Evolutionary conservation across 768 basidiomycete genomes (phyloP), one percentile per base, ranked within the genome.

Genomic region (Mycena amicta): DNA sequence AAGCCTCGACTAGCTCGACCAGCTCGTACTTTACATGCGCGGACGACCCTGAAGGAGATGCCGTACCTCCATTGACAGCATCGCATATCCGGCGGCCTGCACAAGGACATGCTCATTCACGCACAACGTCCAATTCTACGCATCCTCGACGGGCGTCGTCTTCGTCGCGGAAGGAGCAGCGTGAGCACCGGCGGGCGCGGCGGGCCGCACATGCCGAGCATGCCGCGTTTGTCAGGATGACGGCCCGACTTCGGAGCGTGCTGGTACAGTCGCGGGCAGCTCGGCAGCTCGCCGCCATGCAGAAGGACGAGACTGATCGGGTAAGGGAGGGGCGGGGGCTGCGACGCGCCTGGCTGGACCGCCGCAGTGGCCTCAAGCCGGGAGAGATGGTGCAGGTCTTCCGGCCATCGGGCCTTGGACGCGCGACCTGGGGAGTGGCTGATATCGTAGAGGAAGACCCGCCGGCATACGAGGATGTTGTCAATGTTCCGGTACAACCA

Each of bases 1-100:
- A 60, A 2, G 27, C 25, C 22, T 60, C 55, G 18, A 30, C 40
- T 18, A 60, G 56, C 58, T 40, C 58, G 27, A 60, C 51, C 20
- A 63, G 62, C 41, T 59, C 58, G 41, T 64, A 64, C 52, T 60
- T 64, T 33, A 64, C 55, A 4, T 64, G 62, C 27, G 40, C 43
- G 22, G 62, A 59, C 40, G 47, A 54, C 28, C 22, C 29, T 22
- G 41, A 47, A 43, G 50, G 22, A 23, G 43, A 28, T 2, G 27
- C 29, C 18, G 51, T 49, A 28, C 27, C 27, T 39, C 8, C 16
- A 5, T 15, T 29, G 31, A 41, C 50, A 28, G 23, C 31, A 8
- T 62, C 61, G 45, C 56, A 62, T 26, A 51, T 62, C n/a, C 52
- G 60, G 12, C 20, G 43, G 16, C 25, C 41, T 8, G 56, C 61